Base-by-base conservation (phyloP, 2,329 filamentous ascomycete species). In the Lasiodiplodia hormozganensis region DNA sequence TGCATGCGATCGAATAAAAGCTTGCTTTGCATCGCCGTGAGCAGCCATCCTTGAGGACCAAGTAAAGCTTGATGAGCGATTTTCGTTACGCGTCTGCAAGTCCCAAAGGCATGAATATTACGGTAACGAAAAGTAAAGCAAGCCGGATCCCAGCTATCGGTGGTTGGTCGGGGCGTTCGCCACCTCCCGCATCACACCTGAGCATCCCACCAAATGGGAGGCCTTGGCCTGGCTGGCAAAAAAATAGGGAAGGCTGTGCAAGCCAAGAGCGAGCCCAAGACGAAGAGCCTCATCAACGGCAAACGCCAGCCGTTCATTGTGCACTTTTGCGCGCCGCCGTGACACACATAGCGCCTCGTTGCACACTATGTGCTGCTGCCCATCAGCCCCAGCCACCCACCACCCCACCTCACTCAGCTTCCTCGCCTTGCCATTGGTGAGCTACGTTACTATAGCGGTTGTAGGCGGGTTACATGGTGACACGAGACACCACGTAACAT, bases 231-330 rank as follows among this genome's bases (percentile, higher is more conserved):
- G 51, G 54, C 25, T 57, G 54, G 31, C 31, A 18, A 36, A 36
- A n/a, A 14, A 5, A 53, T 28, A 23, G 53, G 53, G 10, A 38
- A 23, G 54, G 54, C 54, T 57, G 54, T 38, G 54, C 54, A 57
- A 28, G 43, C 43, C 51, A 53, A 16, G 10, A 10, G 18, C 51
- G 18, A 53, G 51, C 43, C 18, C 43, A 53, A 34, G 38, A 36
- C 23, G n/a, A 57, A 57, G 54, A 57, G 54, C 54, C 54, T 57
- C 54, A 57, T 18, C 52, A 40, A 47, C 43, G 43, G 52, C 54
- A 57, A 57, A 34, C 54, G 31, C 54, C 23, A 36, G 34, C 31
- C n/a, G 31, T 11, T 40, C 34, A 56, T 56, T 31, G 28, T 21
- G 28, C 18, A 53, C 23, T 51, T 25, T 34, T 28, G 14, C 28